These are phyloP conservation scores for Solidago caesia DNA, from an alignment of 129 eudicot species.

Conservation along the genomic window DNA sequence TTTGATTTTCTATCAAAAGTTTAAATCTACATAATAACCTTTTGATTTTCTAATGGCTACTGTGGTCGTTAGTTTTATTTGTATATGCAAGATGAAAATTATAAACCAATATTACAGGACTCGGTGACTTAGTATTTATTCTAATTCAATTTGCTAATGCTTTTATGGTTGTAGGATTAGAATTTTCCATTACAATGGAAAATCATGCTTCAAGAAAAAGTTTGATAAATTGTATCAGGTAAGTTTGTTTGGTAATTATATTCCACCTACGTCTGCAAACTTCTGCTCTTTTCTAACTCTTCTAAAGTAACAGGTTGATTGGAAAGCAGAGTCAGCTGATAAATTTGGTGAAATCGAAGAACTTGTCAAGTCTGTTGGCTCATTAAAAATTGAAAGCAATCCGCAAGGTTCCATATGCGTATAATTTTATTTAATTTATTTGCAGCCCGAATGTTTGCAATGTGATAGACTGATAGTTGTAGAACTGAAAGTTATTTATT, in stretches of 20 bases:
- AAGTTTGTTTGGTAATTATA: constrained; percentile 6
- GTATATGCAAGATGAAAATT: background rate
- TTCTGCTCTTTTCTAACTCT: constrained; percentile 9
- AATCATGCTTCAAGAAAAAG: constrained; percentile 72
- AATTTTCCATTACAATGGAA: constrained; percentile 82
- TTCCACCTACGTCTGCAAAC: background rate
- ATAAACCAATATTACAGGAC: background rate
- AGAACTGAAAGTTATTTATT: constrained; percentile 15
- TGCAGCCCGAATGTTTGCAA: background rate
- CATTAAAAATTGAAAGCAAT: constrained; percentile 59
- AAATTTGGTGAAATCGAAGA: constrained; percentile 76
- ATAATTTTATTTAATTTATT: background rate
- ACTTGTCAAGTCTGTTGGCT: constrained; percentile 63
- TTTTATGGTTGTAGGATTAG: constrained; percentile 56
- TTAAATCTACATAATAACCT: background rate
- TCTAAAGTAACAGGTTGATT: constrained; percentile 58
- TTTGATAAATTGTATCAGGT: constrained; percentile 90
- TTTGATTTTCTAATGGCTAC: background rate
- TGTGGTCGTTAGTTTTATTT: background rate
- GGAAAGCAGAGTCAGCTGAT: constrained; percentile 93
- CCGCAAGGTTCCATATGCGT: constrained; percentile 47
- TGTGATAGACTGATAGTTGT: background rate
- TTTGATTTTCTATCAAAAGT: background rate
- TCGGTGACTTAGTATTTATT: background rate
- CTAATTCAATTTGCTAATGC: constrained; percentile 22